Base-by-base conservation (phyloP, 345 rosid genomes). In the Pseudoturritis turrita region DNA sequence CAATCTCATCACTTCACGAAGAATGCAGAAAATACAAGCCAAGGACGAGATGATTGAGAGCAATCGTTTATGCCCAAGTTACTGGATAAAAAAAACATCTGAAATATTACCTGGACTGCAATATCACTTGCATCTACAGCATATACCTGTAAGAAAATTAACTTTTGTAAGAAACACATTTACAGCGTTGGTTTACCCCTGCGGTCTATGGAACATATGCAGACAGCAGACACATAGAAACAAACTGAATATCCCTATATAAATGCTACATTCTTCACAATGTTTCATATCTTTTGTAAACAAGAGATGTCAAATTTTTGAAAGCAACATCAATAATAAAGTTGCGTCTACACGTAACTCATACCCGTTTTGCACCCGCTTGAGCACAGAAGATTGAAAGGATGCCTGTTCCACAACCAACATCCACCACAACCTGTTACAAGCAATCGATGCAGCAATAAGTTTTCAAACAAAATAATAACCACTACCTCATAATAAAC, bases 351-450 rank as follows among this genome's bases (percentile, higher is more conserved):
- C 26, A 59, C 18, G 66, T 29, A 56, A 17, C 10, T 13, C 74
- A 62, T 86, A 95, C 99, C 85, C 96, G 84, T 75, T 86, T 91
- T 4, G 99, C 99, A 55, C 99, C 99, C 62, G 98, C 99, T 80
- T 89, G 96, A 68, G 96, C 96, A 85, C 99, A 95, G 81, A 95
- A 95, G 82, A 95, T 88, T 25, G 99, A 87, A 67, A 95, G 97
- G 77, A 95, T 91, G 71, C 98, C 96, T 11, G 99, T 95, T 58
- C 99, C 99, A 73, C 99, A 95, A 65, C 99, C 99, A 85, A 95
- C 99, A 80, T 95, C 97, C 53, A 95, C 82, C 50, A 95, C 99
- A 73, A 95, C 98, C 99, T 95, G 82, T 53, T 62, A 76, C 36
- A 76, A 46, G 21, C 10, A 59, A 60, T 68, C 50, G 49, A 74